phyloP scores from a whole-genome alignment of 495 filamentous ascomycete genomes.

The Xanthoparmelia taractica region DNA sequence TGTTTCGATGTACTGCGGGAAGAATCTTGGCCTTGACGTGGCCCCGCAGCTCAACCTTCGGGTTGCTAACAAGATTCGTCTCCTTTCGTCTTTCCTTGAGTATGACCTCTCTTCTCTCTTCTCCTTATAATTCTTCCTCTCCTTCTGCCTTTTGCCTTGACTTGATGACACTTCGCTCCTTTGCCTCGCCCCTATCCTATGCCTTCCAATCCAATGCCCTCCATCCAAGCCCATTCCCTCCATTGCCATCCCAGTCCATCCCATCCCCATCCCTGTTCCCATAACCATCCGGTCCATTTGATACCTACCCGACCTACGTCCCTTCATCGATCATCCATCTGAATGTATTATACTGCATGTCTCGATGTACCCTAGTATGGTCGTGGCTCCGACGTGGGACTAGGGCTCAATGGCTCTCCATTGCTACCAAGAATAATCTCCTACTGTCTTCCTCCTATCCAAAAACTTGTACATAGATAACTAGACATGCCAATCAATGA shows the following conservation, averaged over 20 bases:
- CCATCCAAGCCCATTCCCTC: background rate
- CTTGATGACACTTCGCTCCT: background rate
- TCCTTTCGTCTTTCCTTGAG: background rate
- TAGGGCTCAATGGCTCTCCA: background rate
- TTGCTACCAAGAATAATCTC: background rate
- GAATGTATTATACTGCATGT: background rate
- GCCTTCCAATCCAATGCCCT: background rate
- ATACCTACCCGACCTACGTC: background rate
- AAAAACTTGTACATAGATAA: background rate
- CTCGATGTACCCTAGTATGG: constrained; percentile 1
- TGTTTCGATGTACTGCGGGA: background rate
- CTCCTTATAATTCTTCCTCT: too few relatives aligned
- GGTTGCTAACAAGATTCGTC: background rate
- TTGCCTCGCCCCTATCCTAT: too few relatives aligned
- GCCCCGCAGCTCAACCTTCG: background rate
- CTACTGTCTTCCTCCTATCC: background rate
- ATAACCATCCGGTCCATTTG: too few relatives aligned
- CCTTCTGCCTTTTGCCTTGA: too few relatives aligned
- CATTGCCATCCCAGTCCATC: background rate
- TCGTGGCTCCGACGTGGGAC: background rate
- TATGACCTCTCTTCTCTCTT: too few relatives aligned
- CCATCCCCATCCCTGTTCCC: background rate
- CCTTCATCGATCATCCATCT: background rate
- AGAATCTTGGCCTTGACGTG: background rate
- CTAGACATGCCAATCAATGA: background rate